Evolutionary conservation across 1,284 basidiomycete genomes (phyloP), one percentile per base, ranked within the genome.

Genomic region (Cystobasidium pallidum): DNA sequence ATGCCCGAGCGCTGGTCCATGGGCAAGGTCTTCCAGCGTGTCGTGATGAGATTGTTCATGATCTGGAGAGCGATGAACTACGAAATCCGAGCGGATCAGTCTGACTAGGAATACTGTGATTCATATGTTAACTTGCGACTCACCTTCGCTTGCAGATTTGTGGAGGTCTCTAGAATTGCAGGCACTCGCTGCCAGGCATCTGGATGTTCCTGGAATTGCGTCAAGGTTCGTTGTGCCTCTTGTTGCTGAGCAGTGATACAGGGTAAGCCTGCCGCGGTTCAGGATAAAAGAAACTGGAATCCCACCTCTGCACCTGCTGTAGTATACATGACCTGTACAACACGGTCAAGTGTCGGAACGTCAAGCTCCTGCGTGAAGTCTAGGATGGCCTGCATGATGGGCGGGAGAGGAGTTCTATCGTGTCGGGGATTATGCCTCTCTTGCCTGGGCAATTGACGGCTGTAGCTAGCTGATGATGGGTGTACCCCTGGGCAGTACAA

Each of bases 101-200:
- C 19, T 59, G n/a, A 11, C 8, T 36, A 11, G 15, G 2, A 43
- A 17, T n/a, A 41, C n/a, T 24, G 21, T 15, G 34, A n/a, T 41
- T 10, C 57, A 61, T 3, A 43, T 26, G 17, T 4, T 7, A 39
- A 4, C 15, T 21, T 65, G 45, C 57, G 52, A 76, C 84, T 63
- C 59, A 92, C 94, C 86, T 99, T 99, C 52, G 94, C 89, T 81
- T 98, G 95, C 45, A 90, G 87, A 80, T 89, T 93, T 26, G 85
- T 84, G 11, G 92, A 91, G 73, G 86, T 86, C 80, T 98, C 93
- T 70, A 99, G 85, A 78, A 99, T 91, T 75, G 91, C 90, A 39
- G 96, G 96, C 1, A 99, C 96, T 80, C 92, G 87, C 76, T 95
- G 94, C 96, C 96, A 99, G 57, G 94, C 89, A 74, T 99, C 96